phyloP scores from a whole-genome alignment of 2,329 filamentous ascomycete genomes.

The Clarireedia sp. region DNA sequence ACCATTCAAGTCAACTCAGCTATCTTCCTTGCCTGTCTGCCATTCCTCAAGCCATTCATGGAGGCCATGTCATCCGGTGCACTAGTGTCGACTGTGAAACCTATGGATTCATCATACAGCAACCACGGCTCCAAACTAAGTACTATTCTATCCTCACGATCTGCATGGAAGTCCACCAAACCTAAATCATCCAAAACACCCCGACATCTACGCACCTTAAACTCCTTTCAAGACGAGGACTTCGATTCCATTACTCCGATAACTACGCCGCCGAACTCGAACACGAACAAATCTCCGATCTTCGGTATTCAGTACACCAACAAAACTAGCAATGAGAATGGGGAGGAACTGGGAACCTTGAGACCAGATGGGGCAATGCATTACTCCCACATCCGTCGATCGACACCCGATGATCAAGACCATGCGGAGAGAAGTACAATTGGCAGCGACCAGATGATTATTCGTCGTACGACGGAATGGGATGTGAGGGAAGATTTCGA shows the following conservation, averaged over 20 bases:
- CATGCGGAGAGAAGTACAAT: slow-evolving; percentile 10
- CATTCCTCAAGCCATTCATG: slow-evolving; percentile 20
- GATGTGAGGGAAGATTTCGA: slow-evolving; percentile 11
- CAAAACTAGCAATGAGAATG: not conserved
- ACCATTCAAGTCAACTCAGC: slow-evolving; percentile 18
- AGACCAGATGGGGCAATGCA: slow-evolving; percentile 13
- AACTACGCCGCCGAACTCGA: not conserved
- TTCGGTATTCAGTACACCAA: slow-evolving; percentile 4
- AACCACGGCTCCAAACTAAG: slow-evolving; percentile 10
- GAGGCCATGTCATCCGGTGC: slow-evolving; percentile 16
- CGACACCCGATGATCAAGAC: slow-evolving; percentile 12
- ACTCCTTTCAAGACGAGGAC: slow-evolving; percentile 2
- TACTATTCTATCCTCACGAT: slow-evolving; percentile 8
- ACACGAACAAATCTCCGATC: not conserved
- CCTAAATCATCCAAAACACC: not conserved
- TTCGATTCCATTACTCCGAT: not conserved
- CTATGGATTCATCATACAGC: slow-evolving; percentile 12
- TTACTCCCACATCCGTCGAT: slow-evolving; percentile 9
- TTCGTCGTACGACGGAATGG: slow-evolving; percentile 15
- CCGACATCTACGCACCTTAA: not conserved
- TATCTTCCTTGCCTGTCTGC: slow-evolving; percentile 17
- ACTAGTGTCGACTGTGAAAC: slow-evolving; percentile 11
- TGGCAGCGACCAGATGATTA: slow-evolving; percentile 16
- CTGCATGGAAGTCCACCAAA: slow-evolving; percentile 6
- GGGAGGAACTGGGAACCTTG: slow-evolving; percentile 6